These are phyloP conservation scores for Ramaria sp. DNA, from an alignment of 768 basidiomycete genomes.

Conservation along the genomic window DNA sequence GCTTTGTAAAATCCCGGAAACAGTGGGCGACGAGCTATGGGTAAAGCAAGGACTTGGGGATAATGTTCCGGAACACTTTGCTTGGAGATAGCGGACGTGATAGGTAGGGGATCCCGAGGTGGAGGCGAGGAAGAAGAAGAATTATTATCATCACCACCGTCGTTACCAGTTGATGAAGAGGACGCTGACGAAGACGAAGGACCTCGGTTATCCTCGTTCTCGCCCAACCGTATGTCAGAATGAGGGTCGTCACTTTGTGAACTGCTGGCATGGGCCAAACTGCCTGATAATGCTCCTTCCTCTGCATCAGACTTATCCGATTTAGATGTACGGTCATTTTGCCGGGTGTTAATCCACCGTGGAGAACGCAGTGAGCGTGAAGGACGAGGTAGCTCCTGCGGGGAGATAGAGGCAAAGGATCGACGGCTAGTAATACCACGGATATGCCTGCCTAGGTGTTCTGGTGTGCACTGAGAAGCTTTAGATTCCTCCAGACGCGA, in stretches of 20 bases:
- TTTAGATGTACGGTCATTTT: constrained; percentile 13
- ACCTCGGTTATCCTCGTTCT: constrained; percentile 21
- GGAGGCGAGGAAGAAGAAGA: constrained; percentile 15
- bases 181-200: constrained; percentile 27
- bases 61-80: constrained; percentile 85
- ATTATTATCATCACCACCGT: constrained; percentile 22
- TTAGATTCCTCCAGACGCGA: background rate
- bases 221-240: constrained; percentile 14
- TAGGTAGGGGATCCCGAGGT: constrained; percentile 23
- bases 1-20: constrained; percentile 99
- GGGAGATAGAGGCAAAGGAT: background rate
- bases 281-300: constrained; percentile 15
- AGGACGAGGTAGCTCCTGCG: constrained; percentile 16
- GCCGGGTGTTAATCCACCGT: constrained; percentile 27
- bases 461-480: background rate
- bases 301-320: constrained; percentile 16
- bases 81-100: constrained; percentile 56
- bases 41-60: constrained; percentile 89
- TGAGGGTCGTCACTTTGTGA: constrained; percentile 9
- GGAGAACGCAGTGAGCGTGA: constrained; percentile 24
- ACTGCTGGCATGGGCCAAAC: constrained; percentile 7
- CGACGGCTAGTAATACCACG: background rate
- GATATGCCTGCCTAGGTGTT: too few species aligned
- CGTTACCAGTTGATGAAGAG: constrained; percentile 32
- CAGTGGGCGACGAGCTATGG: constrained; percentile 88